Evolutionary conservation across 768 basidiomycete genomes (phyloP).

Genomic region (Suillus subluteus): DNA sequence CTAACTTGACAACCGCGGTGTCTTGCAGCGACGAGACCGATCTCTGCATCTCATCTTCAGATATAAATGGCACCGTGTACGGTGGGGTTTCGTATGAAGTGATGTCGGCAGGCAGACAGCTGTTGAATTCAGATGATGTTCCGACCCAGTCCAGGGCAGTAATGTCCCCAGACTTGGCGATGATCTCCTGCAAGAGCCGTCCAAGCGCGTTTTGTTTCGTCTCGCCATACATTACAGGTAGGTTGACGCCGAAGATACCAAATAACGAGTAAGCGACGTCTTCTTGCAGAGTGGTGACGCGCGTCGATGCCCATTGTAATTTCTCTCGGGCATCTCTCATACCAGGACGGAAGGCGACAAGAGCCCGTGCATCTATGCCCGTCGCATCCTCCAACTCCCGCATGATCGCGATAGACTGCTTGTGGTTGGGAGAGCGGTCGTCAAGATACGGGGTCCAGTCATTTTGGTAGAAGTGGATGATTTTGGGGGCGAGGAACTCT

Average conservation of each 20-base stretch:
- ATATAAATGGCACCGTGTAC: neutral
- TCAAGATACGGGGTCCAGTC: neutral
- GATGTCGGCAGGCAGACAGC: neutral
- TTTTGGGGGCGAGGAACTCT: neutral
- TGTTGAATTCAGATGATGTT: neutral
- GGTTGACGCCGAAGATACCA: neutral
- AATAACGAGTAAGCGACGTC: conserved; percentile 1
- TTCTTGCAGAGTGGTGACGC: neutral
- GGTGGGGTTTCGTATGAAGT: neutral
- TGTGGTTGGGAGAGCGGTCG: neutral
- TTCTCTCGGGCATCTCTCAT: neutral
- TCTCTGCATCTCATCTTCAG: neutral
- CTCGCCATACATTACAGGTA: neutral
- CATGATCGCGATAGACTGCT: neutral
- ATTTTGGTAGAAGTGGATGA: neutral
- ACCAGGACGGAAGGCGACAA: neutral
- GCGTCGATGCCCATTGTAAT: neutral
- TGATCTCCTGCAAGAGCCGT: conserved; percentile 2
- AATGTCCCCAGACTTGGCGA: neutral
- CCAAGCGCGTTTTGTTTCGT: neutral
- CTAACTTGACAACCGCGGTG: too few species aligned
- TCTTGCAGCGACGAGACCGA: neutral
- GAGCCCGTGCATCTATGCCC: neutral
- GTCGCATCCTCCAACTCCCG: neutral
- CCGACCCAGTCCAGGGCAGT: conserved; percentile 2